Evolutionary conservation across 1,284 basidiomycete genomes (phyloP).

Genomic region (Testicularia cyperi): DNA sequence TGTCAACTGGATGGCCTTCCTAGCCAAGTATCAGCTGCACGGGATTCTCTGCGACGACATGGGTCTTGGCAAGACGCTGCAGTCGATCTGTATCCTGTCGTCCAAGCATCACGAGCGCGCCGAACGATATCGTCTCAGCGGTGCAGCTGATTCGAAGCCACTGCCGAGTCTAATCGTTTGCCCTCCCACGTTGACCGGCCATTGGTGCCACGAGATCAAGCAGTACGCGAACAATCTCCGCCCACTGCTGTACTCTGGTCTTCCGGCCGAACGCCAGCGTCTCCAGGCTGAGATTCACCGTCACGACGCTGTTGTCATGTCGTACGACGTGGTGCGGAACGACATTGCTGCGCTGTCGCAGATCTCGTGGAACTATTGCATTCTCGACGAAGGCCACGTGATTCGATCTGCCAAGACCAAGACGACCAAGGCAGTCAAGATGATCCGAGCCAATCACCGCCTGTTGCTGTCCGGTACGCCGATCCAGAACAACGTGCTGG

Average conservation of each 20-base stretch:
- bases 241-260: conserved; percentile 87
- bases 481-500: conserved; percentile 98
- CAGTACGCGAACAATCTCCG: conserved; percentile 86
- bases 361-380: conserved; percentile 89
- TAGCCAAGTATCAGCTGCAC: conserved; percentile 80
- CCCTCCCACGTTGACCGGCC: conserved; percentile 90
- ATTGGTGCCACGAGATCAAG: conserved; percentile 97
- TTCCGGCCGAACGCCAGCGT: conserved; percentile 77
- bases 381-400: conserved; percentile 96
- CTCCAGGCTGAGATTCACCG: conserved; percentile 47
- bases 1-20: conserved; percentile 97
- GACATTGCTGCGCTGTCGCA: conserved; percentile 78
- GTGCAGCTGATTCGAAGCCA: conserved; percentile 77
- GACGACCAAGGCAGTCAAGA: conserved; percentile 93
- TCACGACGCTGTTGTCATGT: conserved; percentile 85
- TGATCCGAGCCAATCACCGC: conserved; percentile 84
- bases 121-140: conserved; percentile 70
- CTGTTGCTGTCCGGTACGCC: conserved; percentile 94
- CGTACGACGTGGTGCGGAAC: conserved; percentile 95
- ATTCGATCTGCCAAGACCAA: conserved; percentile 99
- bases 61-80: conserved; percentile 97
- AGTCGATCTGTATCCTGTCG: conserved; percentile 95
- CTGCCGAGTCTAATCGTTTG: conserved; percentile 94
- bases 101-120: conserved; percentile 88
- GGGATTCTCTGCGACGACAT: conserved; percentile 99